A percentile compares a stretch with the other conserved stretches of the same genome.
phyloP scores from a whole-genome alignment of 306 rosid genomes.

The Cotoneaster glaucophyllus region DNA sequence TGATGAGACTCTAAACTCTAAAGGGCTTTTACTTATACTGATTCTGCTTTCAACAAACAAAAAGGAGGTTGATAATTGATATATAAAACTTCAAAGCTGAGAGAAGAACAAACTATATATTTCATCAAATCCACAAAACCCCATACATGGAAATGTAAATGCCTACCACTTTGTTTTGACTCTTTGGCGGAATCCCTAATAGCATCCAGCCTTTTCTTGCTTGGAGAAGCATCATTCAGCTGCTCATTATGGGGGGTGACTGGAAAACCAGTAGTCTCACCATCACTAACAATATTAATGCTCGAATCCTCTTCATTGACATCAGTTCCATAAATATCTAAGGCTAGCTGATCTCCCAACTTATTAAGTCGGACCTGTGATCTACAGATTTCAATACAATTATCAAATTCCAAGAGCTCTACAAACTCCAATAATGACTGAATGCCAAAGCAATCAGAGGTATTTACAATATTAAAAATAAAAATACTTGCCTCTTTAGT shows the following conservation, averaged over 20 bases:
- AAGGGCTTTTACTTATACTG: not conserved
- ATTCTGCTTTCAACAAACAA: not conserved
- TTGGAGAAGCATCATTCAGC: conserved; percentile 46
- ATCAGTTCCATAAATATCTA: conserved; percentile 50
- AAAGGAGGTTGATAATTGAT: not conserved
- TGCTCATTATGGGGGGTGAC: conserved; percentile 33
- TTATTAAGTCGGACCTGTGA: conserved; percentile 72
- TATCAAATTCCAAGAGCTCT: conserved; percentile 4
- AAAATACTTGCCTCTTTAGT: conserved; percentile 53
- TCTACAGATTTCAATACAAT: conserved; percentile 34
- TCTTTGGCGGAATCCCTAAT: conserved; percentile 38
- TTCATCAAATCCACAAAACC: not conserved
- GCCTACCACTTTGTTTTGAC: conserved; percentile 44
- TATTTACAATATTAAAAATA: not conserved
- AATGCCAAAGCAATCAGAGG: not conserved
- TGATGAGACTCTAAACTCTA: not conserved
- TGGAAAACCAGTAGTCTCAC: conserved; percentile 50
- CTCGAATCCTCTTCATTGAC: conserved; percentile 74
- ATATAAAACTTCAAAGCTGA: not conserved
- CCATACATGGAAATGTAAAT: not conserved
- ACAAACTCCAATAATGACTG: not conserved
- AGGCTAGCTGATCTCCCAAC: conserved; percentile 74
- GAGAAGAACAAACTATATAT: not conserved
- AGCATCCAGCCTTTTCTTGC: conserved; percentile 43
- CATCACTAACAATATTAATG: conserved; percentile 72